Evolutionary conservation across 1,284 basidiomycete genomes (phyloP).

Genomic region (Meripilus lineatus): DNA sequence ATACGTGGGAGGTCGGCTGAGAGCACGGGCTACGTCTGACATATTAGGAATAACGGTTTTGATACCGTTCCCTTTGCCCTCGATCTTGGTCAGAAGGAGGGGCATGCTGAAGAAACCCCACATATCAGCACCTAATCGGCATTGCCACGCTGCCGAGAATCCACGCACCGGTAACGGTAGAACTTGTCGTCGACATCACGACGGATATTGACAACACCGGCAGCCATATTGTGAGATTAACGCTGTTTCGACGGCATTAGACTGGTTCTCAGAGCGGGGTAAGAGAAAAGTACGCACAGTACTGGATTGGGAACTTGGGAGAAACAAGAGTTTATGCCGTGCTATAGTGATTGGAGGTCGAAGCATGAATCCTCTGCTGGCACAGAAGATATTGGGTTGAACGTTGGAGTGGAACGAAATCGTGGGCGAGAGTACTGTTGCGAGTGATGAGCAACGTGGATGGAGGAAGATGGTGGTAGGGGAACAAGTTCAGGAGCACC

Average conservation of each 20-base stretch:
- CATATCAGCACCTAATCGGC: conserved; percentile 9
- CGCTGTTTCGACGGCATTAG: conserved; percentile 53
- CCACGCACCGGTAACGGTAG: conserved; percentile 75
- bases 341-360: conserved; percentile 72
- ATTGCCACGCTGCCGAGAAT: background rate
- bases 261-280: conserved; percentile 3
- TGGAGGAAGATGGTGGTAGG: conserved; percentile 23
- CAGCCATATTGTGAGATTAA: conserved; percentile 77
- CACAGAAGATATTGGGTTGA: conserved; percentile 58
- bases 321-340: conserved; percentile 57
- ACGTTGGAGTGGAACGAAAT: conserved; percentile 56
- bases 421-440: conserved; percentile 36
- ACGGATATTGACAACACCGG: conserved; percentile 90
- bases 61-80: conserved; percentile 99
- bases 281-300: conserved; percentile 39
- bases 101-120: conserved; percentile 71
- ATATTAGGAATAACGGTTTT: conserved; percentile 99
- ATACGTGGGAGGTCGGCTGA: conserved; percentile 93
- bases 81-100: conserved; percentile 91
- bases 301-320: conserved; percentile 50
- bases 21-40: conserved; percentile 94
- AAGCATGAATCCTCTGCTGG: conserved; percentile 84
- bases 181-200: conserved; percentile 97
- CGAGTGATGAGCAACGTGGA: conserved; percentile 6
- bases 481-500: background rate